phyloP scores from a whole-genome alignment of 2,329 filamentous ascomycete species.

The Cladosporium sp. region DNA sequence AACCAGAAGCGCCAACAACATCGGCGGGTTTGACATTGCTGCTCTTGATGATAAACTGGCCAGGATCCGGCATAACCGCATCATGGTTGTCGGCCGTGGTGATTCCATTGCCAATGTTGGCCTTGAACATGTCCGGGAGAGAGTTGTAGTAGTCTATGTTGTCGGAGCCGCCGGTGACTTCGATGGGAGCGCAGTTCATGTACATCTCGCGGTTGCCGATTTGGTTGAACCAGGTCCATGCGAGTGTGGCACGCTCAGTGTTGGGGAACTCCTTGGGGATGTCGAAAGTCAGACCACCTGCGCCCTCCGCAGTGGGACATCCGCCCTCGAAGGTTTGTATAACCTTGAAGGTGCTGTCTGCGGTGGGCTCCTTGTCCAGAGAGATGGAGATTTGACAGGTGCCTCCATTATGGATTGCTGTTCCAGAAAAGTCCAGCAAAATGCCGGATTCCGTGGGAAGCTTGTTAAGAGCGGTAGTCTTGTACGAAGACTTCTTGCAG shows the following conservation, averaged over 20 bases:
- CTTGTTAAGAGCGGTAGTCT: constrained; percentile 55
- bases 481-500: constrained; percentile 64
- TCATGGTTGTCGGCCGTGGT: constrained; percentile 51
- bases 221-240: constrained; percentile 87
- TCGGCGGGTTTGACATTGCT: background rate
- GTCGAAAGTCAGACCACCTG: constrained; percentile 55
- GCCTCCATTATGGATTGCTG: constrained; percentile 81
- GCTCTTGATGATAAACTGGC: constrained; percentile 33
- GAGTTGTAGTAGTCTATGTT: constrained; percentile 53
- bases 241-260: constrained; percentile 69
- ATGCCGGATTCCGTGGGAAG: no score
- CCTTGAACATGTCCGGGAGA: constrained; percentile 69
- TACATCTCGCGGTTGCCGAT: constrained; percentile 88
- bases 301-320: constrained; percentile 68
- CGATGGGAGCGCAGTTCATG: constrained; percentile 86
- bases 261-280: constrained; percentile 72
- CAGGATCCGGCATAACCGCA: constrained; percentile 63
- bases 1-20: background rate
- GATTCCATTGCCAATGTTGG: constrained; percentile 56
- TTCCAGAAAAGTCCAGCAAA: constrained; percentile 69
- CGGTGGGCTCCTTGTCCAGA: constrained; percentile 69
- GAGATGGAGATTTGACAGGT: constrained; percentile 86
- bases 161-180: constrained; percentile 53
- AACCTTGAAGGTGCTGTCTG: constrained; percentile 74
- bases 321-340: constrained; percentile 86